Conservation (phyloP, 495 filamentous ascomycete species). For the Cercophora scortea region DNA sequence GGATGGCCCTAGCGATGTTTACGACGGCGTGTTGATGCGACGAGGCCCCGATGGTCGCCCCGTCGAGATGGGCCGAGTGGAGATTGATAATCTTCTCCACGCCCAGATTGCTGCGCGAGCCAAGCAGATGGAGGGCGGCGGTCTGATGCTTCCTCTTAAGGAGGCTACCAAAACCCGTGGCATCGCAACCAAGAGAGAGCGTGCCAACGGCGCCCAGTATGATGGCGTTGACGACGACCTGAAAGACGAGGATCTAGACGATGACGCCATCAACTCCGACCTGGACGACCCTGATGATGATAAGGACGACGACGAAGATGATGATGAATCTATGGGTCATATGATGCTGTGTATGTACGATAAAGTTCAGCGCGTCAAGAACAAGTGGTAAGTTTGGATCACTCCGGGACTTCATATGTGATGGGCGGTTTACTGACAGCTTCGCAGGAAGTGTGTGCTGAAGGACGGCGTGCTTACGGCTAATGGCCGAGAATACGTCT, state of each 20-base stretch:
- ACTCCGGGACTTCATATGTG: no score
- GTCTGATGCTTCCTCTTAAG: conserved; percentile 66
- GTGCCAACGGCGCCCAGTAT: conserved; percentile 39
- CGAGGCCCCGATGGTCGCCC: conserved; percentile 25
- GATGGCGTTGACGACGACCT: conserved; percentile 63
- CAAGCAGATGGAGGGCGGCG: conserved; percentile 67
- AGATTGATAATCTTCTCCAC: conserved; percentile 55
- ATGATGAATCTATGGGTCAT: conserved; percentile 68
- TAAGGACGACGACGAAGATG: conserved; percentile 65
- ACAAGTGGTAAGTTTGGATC: conserved; percentile 68
- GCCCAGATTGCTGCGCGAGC: conserved; percentile 61
- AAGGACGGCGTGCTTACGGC: conserved; percentile 94
- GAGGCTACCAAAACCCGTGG: conserved; percentile 28
- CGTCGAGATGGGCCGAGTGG: conserved; percentile 41
- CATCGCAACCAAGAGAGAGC: conserved; percentile 17
- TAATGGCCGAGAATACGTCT: conserved; percentile 90
- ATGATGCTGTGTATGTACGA: conserved; percentile 99
- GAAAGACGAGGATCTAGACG: conserved; percentile 63
- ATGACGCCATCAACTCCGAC: conserved; percentile 98
- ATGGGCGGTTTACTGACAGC: not conserved
- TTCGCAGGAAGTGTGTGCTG: conserved; percentile 76
- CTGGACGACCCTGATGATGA: conserved; percentile 91
- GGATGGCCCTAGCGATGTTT: conserved; percentile 45
- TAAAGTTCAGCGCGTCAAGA: conserved; percentile 98
- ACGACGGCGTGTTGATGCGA: conserved; percentile 45